A percentile compares a stretch with the other conserved stretches of the same genome.
Conservation (phyloP, 1,284 basidiomycete genomes). For the Tremellales sp. region DNA sequence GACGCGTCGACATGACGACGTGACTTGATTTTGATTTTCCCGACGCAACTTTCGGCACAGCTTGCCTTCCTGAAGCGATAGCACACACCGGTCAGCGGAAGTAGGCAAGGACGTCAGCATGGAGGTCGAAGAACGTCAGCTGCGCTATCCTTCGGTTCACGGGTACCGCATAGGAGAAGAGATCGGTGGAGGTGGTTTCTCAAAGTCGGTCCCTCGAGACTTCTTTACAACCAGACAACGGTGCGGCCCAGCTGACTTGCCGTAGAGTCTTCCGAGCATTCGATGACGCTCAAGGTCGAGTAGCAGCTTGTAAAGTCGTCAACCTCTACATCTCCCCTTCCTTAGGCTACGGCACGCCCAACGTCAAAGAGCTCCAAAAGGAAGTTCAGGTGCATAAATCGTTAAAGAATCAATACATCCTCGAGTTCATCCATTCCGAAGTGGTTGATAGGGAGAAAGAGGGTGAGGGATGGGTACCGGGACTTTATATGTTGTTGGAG, state of each 20-base stretch:
- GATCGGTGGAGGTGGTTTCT: slow-evolving; percentile 81
- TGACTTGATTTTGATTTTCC: too few relatives aligned
- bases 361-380: slow-evolving; percentile 76
- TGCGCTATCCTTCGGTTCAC: slow-evolving; percentile 42
- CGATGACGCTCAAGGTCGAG: slow-evolving; percentile 56
- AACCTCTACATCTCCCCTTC: slow-evolving; percentile 49
- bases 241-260: too few relatives aligned
- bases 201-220: slow-evolving; percentile 54
- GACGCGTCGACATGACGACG: too few relatives aligned
- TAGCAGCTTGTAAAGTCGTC: slow-evolving; percentile 84
- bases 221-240: not conserved
- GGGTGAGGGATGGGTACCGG: slow-evolving; percentile 55
- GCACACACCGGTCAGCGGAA: too few relatives aligned
- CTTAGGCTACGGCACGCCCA: slow-evolving; percentile 33
- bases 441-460: slow-evolving; percentile 66
- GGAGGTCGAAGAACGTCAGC: slow-evolving; percentile 8
- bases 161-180: slow-evolving; percentile 69
- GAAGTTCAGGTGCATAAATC: slow-evolving; percentile 87
- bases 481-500: slow-evolving; percentile 89
- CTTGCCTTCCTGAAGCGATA: too few relatives aligned
- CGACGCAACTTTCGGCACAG: too few relatives aligned
- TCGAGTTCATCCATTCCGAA: slow-evolving; percentile 76
- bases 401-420: slow-evolving; percentile 75
- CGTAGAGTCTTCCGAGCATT: slow-evolving; percentile 79
- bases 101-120: too few relatives aligned